Percentiles rank a stretch among this genome's conserved stretches.
These are phyloP conservation scores for Neurospora sp. DNA, from an alignment of 495 filamentous ascomycete genomes.

Conservation along the genomic window DNA sequence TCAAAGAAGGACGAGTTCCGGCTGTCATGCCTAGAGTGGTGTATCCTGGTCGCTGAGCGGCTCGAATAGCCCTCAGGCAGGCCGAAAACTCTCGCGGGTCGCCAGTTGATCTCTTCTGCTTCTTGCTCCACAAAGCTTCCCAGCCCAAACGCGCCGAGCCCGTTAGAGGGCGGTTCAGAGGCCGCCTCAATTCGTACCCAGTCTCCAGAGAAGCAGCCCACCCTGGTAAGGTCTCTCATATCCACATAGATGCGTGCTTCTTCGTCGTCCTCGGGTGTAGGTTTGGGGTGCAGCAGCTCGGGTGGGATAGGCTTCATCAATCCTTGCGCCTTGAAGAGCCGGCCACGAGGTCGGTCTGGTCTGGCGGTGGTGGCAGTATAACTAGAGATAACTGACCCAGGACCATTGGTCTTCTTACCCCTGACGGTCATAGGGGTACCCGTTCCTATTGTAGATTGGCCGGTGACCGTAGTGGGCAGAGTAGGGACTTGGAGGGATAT, in stretches of 20 bases:
- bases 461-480: slow-evolving; percentile 53
- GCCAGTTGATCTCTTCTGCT: slow-evolving; percentile 43
- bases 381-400: slow-evolving; percentile 75
- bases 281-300: slow-evolving; percentile 75
- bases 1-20: slow-evolving; percentile 46
- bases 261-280: slow-evolving; percentile 64
- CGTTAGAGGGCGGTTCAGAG: slow-evolving; percentile 52
- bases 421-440: slow-evolving; percentile 62
- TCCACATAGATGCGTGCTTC: slow-evolving; percentile 86
- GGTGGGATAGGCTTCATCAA: slow-evolving; percentile 62
- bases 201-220: slow-evolving; percentile 94
- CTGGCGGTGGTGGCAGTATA: slow-evolving; percentile 71
- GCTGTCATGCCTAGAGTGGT: slow-evolving; percentile 38
- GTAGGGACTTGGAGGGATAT: slow-evolving; percentile 75
- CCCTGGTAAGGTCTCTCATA: slow-evolving; percentile 67
- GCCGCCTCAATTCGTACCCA: slow-evolving; percentile 83
- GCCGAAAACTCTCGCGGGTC: slow-evolving; percentile 78
- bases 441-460: slow-evolving; percentile 59
- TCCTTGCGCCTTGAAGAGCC: slow-evolving; percentile 67
- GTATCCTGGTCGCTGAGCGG: slow-evolving; percentile 41
- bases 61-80: slow-evolving; percentile 61
- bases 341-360: slow-evolving; percentile 47
- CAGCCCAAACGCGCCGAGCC: slow-evolving; percentile 43
- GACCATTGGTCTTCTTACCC: slow-evolving; percentile 54
- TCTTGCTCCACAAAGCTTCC: slow-evolving; percentile 41